A percentile compares a stretch with the other conserved stretches of the same genome.
Evolutionary conservation across 805 yeast species (phyloP).

Genomic region (Pichia nakasei): DNA sequence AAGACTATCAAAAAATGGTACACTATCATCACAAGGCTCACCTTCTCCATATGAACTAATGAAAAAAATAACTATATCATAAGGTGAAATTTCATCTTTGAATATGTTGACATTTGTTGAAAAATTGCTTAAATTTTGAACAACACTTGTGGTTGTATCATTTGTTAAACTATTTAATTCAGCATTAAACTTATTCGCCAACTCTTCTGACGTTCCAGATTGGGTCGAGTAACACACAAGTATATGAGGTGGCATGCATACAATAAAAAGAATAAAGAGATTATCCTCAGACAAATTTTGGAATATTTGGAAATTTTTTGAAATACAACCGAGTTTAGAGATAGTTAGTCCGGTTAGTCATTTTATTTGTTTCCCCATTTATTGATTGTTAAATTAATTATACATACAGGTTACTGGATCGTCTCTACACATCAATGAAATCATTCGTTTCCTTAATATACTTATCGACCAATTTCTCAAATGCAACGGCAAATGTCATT

Average conservation of each 20-base stretch:
- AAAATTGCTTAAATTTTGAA: neutral
- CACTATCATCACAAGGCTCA: constrained; percentile 89
- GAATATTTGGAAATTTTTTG: neutral
- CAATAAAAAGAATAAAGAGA: no score
- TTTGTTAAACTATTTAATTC: constrained; percentile 17
- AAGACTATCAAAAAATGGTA: constrained; percentile 42
- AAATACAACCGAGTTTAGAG: no score
- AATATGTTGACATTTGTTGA: neutral
- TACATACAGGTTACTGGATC: neutral
- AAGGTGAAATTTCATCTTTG: neutral
- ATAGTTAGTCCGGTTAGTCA: no score
- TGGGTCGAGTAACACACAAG: constrained; percentile 79
- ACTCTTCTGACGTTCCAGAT: constrained; percentile 92
- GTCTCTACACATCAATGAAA: neutral
- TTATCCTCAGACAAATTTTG: no score
- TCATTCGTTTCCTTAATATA: constrained; percentile 8
- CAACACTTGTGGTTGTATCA: neutral
- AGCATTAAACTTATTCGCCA: constrained; percentile 34
- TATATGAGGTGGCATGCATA: neutral
- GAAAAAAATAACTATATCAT: constrained; percentile 38
- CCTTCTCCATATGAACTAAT: constrained; percentile 95
- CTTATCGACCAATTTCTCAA: constrained; percentile 27
- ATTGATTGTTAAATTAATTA: no score
- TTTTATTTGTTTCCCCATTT: no score
- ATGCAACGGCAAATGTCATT: constrained; percentile 43